phyloP scores from a whole-genome alignment of 2,329 filamentous ascomycete species.

The Microthyrium microscopicum region DNA sequence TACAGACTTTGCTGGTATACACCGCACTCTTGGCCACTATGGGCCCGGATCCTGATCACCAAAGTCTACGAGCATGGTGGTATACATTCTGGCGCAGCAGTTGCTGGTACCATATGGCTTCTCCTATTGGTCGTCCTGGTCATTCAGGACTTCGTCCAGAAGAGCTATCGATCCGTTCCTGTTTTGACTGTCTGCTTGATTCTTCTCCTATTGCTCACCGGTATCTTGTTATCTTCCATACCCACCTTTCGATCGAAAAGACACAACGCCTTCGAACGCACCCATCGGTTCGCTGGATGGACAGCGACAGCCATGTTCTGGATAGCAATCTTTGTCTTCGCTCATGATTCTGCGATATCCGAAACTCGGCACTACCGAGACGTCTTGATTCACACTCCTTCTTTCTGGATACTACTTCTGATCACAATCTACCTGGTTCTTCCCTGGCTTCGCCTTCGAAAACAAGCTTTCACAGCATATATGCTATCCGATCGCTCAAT shows the following conservation, averaged over 20 bases:
- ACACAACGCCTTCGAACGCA: constrained; percentile 20
- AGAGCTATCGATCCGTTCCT: constrained; percentile 8
- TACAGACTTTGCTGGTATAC: constrained; percentile 18
- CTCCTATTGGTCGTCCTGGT: constrained; percentile 20
- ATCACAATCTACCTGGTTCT: constrained; percentile 50
- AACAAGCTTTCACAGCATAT: constrained; percentile 47
- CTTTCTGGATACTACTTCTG: constrained; percentile 51
- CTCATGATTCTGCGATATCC: too few relatives aligned
- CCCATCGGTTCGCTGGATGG: constrained; percentile 21
- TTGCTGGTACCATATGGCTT: constrained; percentile 27
- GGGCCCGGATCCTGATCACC: constrained; percentile 19
- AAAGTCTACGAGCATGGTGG: constrained; percentile 26
- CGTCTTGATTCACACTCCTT: constrained; percentile 30
- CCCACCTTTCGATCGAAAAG: constrained; percentile 13
- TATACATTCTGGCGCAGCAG: constrained; percentile 21
- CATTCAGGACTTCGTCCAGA: constrained; percentile 12
- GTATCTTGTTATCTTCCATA: constrained; percentile 14
- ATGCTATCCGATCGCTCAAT: constrained; percentile 56
- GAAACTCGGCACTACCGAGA: constrained; percentile 11
- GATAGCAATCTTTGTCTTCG: too few relatives aligned
- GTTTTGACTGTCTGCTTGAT: constrained; percentile 13
- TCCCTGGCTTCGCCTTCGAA: constrained; percentile 58
- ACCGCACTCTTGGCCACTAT: constrained; percentile 18
- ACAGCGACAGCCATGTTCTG: constrained; percentile 17
- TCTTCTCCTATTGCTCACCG: constrained; percentile 12